Evolutionary conservation across 164 flowering plant species (phyloP).

Genomic region (Annona cherimola): DNA sequence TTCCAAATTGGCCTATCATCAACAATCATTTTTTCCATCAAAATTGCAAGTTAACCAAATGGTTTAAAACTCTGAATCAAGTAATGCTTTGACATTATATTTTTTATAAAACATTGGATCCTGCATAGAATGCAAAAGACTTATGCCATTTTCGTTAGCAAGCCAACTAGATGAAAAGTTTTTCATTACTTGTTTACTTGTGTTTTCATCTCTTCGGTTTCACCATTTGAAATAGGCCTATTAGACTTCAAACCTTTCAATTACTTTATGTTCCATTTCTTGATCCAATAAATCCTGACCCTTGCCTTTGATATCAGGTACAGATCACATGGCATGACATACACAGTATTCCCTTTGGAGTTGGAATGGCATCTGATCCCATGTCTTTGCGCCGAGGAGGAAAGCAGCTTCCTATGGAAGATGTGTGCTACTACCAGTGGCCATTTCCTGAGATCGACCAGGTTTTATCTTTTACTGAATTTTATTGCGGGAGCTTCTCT

Average conservation of each 20-base stretch:
- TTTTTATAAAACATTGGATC: too few species aligned
- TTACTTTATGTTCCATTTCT: neutral
- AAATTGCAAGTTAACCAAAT: too few species aligned
- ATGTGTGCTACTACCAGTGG: slow-evolving; percentile 83
- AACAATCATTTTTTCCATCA: too few species aligned
- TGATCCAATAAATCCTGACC: neutral
- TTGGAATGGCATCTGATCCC: slow-evolving; percentile 93
- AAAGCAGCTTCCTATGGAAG: slow-evolving; percentile 94
- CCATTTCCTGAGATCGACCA: slow-evolving; percentile 79
- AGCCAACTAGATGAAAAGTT: too few species aligned
- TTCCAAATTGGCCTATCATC: too few species aligned
- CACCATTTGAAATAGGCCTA: neutral
- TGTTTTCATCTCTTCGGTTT: too few species aligned
- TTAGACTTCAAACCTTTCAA: neutral
- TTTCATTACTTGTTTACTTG: too few species aligned
- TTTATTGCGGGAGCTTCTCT: neutral
- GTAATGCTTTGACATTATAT: too few species aligned
- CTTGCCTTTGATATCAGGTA: slow-evolving; percentile 43
- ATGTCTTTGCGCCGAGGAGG: slow-evolving; percentile 94
- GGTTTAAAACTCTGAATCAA: too few species aligned
- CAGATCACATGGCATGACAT: slow-evolving; percentile 45
- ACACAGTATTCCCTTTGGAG: slow-evolving; percentile 51
- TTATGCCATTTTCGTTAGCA: too few species aligned
- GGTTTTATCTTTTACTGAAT: slow-evolving; percentile 32
- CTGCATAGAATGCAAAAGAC: too few species aligned